A percentile compares a stretch with the other conserved stretches of the same genome.
These are phyloP conservation scores for Amanita pallidorosea DNA, from an alignment of 768 basidiomycete species.

Conservation along the genomic window DNA sequence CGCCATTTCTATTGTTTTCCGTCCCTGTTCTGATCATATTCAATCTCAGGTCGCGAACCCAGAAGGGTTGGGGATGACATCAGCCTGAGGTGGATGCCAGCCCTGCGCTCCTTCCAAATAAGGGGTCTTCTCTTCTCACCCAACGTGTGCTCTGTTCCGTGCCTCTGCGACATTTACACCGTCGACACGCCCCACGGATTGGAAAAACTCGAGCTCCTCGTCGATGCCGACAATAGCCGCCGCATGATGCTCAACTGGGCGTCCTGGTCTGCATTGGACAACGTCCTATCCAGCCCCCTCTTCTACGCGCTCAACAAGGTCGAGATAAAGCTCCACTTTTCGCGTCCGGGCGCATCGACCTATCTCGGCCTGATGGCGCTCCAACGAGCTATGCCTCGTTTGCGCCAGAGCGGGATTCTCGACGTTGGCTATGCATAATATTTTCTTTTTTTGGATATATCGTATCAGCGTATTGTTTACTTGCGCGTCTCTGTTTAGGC, in stretches of 20 bases:
- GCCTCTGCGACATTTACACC: slow-evolving; percentile 8
- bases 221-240: slow-evolving; percentile 8
- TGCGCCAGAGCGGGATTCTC: not conserved
- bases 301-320: slow-evolving; percentile 3
- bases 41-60: slow-evolving; percentile 1
- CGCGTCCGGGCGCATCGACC: not conserved
- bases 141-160: slow-evolving; percentile 3
- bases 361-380: not conserved
- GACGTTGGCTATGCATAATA: not conserved
- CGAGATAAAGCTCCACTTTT: slow-evolving; percentile 4
- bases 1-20: not conserved
- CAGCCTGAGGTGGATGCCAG: not conserved
- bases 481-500: too few species aligned
- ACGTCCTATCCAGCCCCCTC: slow-evolving; percentile 2
- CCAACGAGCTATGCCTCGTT: not conserved
- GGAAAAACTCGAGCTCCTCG: slow-evolving; percentile 7
- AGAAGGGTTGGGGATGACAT: not conserved
- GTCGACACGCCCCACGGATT: slow-evolving; percentile 2
- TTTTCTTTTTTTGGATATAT: not conserved
- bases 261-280: slow-evolving; percentile 8
- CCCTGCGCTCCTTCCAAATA: slow-evolving; percentile 2
- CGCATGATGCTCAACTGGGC: slow-evolving; percentile 4
- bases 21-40: slow-evolving; percentile 5
- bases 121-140: slow-evolving; percentile 1
- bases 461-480: not conserved